These are phyloP conservation scores for Veloporphyrellus conicus DNA, from an alignment of 1,284 basidiomycete genomes.

Conservation along the genomic window DNA sequence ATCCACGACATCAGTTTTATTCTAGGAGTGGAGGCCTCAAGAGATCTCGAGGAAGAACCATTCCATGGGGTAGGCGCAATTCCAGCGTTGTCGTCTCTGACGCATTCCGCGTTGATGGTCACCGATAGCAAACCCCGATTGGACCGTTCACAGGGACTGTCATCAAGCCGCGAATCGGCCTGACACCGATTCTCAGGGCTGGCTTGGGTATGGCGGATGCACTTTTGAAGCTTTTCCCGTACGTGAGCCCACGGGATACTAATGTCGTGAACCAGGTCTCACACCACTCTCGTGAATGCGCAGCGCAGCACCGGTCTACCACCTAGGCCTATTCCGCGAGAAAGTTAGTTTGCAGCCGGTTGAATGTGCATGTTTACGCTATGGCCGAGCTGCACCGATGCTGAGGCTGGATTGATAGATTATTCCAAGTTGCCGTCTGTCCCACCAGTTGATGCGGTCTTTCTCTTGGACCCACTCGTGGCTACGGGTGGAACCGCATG, in stretches of 20 bases:
- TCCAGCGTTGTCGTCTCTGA: background rate
- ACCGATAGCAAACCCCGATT: conserved; percentile 57
- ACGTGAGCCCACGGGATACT: conserved; percentile 31
- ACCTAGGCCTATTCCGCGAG: conserved; percentile 87
- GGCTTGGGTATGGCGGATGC: conserved; percentile 93
- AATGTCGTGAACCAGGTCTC: conserved; percentile 1
- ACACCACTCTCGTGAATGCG: background rate
- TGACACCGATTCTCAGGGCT: conserved; percentile 89
- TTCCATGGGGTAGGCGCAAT: conserved; percentile 56
- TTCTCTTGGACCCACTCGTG: conserved; percentile 86
- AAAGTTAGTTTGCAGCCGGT: conserved; percentile 89
- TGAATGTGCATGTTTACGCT: conserved; percentile 59
- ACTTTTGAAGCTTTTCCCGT: conserved; percentile 77
- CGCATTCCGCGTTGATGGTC: conserved; percentile 2
- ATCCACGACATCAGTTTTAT: conserved; percentile 69
- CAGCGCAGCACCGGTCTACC: conserved; percentile 79
- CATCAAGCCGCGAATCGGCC: conserved; percentile 73
- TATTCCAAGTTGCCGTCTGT: conserved; percentile 85
- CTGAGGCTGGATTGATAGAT: conserved; percentile 46
- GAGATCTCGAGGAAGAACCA: conserved; percentile 54
- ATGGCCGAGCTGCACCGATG: background rate
- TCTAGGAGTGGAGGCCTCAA: conserved; percentile 72
- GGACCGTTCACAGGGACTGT: conserved; percentile 60
- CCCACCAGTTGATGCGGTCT: conserved; percentile 78
- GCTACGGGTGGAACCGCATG: conserved; percentile 93